These are phyloP conservation scores for Zelonia costaricensis DNA, from an alignment of 208 protist species.

Conservation along the genomic window DNA sequence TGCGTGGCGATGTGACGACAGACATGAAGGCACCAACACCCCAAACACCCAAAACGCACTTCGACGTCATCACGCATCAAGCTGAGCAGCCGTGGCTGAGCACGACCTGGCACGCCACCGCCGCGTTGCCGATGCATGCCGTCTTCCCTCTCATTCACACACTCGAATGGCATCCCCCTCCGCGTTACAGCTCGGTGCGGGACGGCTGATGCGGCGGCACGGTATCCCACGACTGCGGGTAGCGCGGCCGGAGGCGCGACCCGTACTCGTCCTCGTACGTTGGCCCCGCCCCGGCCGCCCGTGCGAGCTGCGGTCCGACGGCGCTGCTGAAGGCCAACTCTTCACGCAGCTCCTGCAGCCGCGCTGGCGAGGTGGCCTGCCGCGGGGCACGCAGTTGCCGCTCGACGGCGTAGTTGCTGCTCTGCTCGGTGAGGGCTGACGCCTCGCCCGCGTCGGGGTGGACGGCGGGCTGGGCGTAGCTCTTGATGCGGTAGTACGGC, in stretches of 20 bases:
- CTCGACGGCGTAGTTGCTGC: constrained; percentile 29
- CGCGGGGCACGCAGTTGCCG: constrained; percentile 41
- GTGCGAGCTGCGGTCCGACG: constrained; percentile 1
- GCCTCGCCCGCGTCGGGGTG: no score
- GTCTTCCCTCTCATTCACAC: not conserved
- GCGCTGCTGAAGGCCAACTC: constrained; percentile 48
- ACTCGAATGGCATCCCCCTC: not conserved
- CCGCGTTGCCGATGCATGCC: no score
- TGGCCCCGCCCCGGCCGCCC: not conserved
- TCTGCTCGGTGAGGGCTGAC: constrained; percentile 35
- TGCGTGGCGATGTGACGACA: no score
- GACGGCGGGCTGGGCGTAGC: constrained; percentile 30
- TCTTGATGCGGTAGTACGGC: constrained; percentile 88
- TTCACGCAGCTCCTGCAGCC: constrained; percentile 57
- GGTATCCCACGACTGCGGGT: constrained; percentile 86
- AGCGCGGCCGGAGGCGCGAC: constrained; percentile 68
- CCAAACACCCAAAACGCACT: no score
- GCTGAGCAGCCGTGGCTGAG: no score
- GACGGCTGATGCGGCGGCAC: constrained; percentile 87
- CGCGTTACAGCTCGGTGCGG: constrained; percentile 21
- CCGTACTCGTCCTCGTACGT: constrained; percentile 72
- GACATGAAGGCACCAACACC: no score
- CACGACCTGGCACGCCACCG: no score
- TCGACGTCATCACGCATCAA: no score
- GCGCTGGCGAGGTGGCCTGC: constrained; percentile 43